These are phyloP conservation scores for Corymbia citriodora DNA, from an alignment of 441 rosid genomes.

Conservation along the genomic window DNA sequence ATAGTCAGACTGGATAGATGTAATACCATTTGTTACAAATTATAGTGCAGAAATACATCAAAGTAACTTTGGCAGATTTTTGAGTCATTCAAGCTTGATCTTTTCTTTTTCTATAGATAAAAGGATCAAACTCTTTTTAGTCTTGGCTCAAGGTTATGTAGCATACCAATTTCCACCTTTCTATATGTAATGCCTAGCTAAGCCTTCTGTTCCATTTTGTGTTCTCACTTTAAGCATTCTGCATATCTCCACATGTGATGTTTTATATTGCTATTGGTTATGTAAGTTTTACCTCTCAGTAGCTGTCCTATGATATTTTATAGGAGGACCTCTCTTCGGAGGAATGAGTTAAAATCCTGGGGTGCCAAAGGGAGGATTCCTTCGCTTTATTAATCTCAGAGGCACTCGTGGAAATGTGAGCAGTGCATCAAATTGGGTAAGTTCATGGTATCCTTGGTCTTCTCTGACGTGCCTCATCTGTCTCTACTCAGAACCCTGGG, in stretches of 20 bases:
- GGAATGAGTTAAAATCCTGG: neutral
- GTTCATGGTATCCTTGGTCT: neutral
- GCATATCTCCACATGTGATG: neutral
- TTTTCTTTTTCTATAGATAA: neutral
- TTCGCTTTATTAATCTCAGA: neutral
- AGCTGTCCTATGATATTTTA: neutral
- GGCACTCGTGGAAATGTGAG: neutral
- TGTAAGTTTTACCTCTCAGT: neutral
- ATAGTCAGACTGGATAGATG: neutral
- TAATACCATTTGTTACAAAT: neutral
- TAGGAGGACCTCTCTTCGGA: neutral
- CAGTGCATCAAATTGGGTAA: neutral
- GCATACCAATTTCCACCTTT: neutral
- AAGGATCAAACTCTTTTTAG: neutral
- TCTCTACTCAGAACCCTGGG: neutral
- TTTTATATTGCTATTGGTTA: neutral
- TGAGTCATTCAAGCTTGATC: neutral
- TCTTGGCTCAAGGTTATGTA: neutral
- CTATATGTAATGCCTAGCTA: neutral
- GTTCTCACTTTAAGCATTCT: neutral
- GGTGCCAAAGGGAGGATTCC: neutral
- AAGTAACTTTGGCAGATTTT: neutral
- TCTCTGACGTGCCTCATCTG: neutral
- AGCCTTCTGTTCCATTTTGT: neutral
- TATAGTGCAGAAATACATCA: neutral